Evolutionary conservation across 1,284 basidiomycete genomes (phyloP).

Genomic region (Trichosporon coremiiforme): DNA sequence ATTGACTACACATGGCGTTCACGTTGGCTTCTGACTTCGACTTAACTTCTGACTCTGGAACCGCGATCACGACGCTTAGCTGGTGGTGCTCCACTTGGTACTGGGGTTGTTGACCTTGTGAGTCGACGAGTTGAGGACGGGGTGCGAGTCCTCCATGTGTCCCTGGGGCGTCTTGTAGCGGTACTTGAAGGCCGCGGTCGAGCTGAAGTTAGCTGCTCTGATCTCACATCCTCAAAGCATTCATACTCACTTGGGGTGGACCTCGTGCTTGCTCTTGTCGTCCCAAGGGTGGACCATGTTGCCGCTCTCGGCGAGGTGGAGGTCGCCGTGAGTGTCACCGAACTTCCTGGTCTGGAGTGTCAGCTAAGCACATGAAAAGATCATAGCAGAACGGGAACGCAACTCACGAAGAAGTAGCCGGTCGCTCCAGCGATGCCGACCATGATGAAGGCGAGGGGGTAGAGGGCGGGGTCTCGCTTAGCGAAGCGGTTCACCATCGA

Average conservation of each 20-base stretch:
- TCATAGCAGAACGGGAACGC: no score
- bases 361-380: not conserved
- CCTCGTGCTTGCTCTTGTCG: constrained; percentile 45
- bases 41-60: not conserved
- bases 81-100: constrained; percentile 15
- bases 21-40: not conserved
- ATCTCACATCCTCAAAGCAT: not conserved
- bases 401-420: constrained; percentile 49
- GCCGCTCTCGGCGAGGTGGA: constrained; percentile 39
- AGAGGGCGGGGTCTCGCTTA: constrained; percentile 55
- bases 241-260: constrained; percentile 44
- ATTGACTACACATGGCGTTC: constrained; percentile 11
- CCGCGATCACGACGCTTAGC: not conserved
- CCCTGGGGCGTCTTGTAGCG: constrained; percentile 55
- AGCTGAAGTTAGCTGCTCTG: constrained; percentile 28
- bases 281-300: constrained; percentile 54
- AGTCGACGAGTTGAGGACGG: constrained; percentile 46
- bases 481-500: constrained; percentile 54
- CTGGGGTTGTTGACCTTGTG: constrained; percentile 27
- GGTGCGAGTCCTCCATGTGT: constrained; percentile 52
- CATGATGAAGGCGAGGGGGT: constrained; percentile 53
- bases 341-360: constrained; percentile 36
- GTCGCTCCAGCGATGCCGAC: constrained; percentile 48
- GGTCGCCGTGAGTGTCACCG: constrained; percentile 41
- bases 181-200: constrained; percentile 55